phyloP scores from a whole-genome alignment of 495 filamentous ascomycete genomes.

The Penicillium cinerascens region DNA sequence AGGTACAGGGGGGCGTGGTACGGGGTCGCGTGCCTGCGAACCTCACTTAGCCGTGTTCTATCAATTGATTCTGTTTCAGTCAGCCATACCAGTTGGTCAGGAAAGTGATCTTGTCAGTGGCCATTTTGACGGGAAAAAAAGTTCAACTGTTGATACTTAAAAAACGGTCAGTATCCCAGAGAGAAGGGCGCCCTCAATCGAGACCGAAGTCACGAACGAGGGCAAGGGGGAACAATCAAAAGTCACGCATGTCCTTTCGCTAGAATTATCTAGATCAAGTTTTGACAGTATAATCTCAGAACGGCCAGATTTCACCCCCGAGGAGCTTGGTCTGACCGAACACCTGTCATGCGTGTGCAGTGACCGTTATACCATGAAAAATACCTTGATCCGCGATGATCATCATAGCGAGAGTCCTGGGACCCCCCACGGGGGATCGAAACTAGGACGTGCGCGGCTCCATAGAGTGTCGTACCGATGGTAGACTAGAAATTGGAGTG shows the following conservation, averaged over 20 bases:
- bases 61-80: background rate
- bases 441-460: constrained; percentile 30
- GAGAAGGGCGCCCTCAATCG: constrained; percentile 13
- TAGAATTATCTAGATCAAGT: constrained; percentile 86
- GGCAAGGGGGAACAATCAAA: constrained; percentile 48
- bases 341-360: constrained; percentile 59
- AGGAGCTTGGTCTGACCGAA: constrained; percentile 28
- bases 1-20: constrained; percentile 72
- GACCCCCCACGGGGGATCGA: constrained; percentile 5
- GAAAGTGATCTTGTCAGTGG: constrained; percentile 73
- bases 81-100: constrained; percentile 62
- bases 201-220: constrained; percentile 9
- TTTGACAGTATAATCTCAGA: constrained; percentile 69
- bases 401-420: constrained; percentile 31
- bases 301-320: constrained; percentile 26
- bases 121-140: constrained; percentile 47
- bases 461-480: constrained; percentile 41
- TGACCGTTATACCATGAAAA: constrained; percentile 51
- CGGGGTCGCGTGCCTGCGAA: constrained; percentile 63
- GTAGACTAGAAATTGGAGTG: constrained; percentile 9
- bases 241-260: constrained; percentile 72
- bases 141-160: constrained; percentile 17
- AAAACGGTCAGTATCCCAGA: constrained; percentile 18
- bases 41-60: constrained; percentile 27
- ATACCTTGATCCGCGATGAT: constrained; percentile 54